A percentile compares a stretch with the other conserved stretches of the same genome.
Evolutionary conservation across 2,329 filamentous ascomycete genomes (phyloP).

Genomic region (Aspergillus neoniger): DNA sequence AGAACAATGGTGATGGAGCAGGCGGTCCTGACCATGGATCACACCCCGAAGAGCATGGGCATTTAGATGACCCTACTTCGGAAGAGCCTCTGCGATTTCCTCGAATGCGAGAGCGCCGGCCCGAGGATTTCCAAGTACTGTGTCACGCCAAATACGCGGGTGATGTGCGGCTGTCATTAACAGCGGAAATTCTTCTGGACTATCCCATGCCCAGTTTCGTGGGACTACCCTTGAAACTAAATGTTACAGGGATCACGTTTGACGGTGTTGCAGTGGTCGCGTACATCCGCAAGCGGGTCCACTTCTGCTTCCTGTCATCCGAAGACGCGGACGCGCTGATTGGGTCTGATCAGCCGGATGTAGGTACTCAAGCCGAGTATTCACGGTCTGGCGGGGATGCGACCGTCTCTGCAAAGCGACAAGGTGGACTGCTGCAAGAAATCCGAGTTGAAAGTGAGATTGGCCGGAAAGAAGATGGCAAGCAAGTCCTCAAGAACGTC

Average conservation of each 20-base stretch:
- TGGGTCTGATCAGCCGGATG: conserved; percentile 49
- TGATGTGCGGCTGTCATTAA: conserved; percentile 82
- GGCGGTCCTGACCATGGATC: conserved; percentile 21
- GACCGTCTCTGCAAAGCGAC: conserved; percentile 41
- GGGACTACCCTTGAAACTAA: conserved; percentile 88
- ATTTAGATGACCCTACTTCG: conserved; percentile 21
- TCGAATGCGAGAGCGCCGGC: conserved; percentile 68
- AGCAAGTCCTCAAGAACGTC: conserved; percentile 96
- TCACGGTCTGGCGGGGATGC: conserved; percentile 36
- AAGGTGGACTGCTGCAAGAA: conserved; percentile 82
- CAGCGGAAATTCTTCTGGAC: conserved; percentile 92
- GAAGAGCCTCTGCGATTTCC: conserved; percentile 39
- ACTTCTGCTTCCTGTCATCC: conserved; percentile 91
- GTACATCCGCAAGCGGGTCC: conserved; percentile 82
- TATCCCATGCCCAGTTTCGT: conserved; percentile 99
- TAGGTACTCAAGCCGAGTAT: conserved; percentile 33
- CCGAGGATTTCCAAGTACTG: conserved; percentile 89
- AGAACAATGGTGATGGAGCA: conserved; percentile 28
- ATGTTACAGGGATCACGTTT: conserved; percentile 92
- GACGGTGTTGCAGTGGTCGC: conserved; percentile 92
- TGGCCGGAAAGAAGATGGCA: conserved; percentile 84
- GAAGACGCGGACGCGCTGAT: conserved; percentile 83
- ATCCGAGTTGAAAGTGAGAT: conserved; percentile 98
- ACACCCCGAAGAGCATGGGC: conserved; percentile 26
- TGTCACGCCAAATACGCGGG: conserved; percentile 88